Conservation (phyloP, 2,329 filamentous ascomycete species). For the Xylariales sp. region DNA sequence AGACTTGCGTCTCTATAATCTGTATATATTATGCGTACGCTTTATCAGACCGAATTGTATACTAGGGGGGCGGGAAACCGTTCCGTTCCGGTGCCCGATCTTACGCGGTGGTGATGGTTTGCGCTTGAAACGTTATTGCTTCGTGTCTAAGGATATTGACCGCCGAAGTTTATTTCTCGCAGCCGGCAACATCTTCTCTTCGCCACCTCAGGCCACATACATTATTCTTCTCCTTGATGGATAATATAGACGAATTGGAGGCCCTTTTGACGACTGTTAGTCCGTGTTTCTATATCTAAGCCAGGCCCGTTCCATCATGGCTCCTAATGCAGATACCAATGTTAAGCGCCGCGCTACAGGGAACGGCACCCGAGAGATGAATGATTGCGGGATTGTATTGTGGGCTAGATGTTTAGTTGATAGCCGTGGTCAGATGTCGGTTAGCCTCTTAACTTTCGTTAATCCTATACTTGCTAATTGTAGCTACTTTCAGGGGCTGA, state of each 20-base stretch:
- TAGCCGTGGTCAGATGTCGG: neutral
- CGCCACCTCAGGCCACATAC: neutral
- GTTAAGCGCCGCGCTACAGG: neutral
- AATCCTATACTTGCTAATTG: neutral
- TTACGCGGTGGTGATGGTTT: neutral
- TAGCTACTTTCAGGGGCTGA: neutral
- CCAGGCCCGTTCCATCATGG: neutral
- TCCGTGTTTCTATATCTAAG: neutral
- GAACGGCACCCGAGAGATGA: neutral
- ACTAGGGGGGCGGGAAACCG: neutral
- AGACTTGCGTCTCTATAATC: neutral
- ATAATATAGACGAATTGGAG: neutral
- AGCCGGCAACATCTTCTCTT: neutral
- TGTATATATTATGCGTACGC: constrained; percentile 34
- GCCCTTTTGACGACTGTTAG: too few species aligned
- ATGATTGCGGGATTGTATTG: neutral
- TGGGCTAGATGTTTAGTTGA: neutral
- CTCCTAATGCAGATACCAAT: neutral
- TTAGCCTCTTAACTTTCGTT: too few species aligned
- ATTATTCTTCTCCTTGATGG: neutral
- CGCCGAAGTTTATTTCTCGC: neutral
- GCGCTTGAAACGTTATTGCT: neutral
- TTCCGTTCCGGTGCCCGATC: neutral
- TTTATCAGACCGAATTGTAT: constrained; percentile 21
- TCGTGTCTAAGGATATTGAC: neutral